These are phyloP conservation scores for Ophiognomonia clavigignenti-juglandacearum DNA, from an alignment of 2,329 filamentous ascomycete species.

Conservation along the genomic window DNA sequence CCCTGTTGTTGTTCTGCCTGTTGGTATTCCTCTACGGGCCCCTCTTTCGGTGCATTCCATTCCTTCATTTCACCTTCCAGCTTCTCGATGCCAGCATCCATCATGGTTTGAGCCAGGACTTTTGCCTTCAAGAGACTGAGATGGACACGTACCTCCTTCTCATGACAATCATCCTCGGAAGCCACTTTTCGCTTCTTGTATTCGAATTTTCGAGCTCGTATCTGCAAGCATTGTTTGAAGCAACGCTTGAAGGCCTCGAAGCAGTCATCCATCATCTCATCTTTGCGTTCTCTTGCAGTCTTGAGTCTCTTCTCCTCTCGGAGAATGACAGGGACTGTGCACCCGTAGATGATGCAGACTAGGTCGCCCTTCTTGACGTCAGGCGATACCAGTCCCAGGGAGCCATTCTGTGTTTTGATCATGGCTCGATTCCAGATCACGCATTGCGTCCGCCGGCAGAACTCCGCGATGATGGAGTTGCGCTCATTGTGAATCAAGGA, in stretches of 20 bases:
- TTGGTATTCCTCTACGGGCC: no score
- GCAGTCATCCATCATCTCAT: constrained; percentile 4
- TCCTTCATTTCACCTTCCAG: not conserved
- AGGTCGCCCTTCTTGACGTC: constrained; percentile 16
- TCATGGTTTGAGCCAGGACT: not conserved
- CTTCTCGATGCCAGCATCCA: not conserved
- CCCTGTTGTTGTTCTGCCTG: no score
- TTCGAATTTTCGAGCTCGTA: not conserved
- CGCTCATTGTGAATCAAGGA: constrained; percentile 23
- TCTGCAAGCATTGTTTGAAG: not conserved
- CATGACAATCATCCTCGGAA: not conserved
- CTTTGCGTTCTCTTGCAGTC: not conserved
- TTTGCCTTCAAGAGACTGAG: not conserved
- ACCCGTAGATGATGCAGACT: constrained; percentile 22
- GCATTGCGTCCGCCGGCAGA: constrained; percentile 22
- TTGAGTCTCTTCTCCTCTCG: not conserved
- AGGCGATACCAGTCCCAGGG: constrained; percentile 15
- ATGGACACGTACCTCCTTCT: not conserved
- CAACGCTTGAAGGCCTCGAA: not conserved
- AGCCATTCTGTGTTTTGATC: constrained; percentile 17
- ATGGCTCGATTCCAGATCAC: constrained; percentile 24
- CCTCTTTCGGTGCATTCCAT: no score
- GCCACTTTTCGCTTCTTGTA: not conserved
- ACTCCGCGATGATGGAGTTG: constrained; percentile 24
- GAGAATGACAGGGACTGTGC: constrained; percentile 21